Evolutionary conservation across 2,329 filamentous ascomycete genomes (phyloP), one percentile per base, ranked within the genome.

Genomic region (Cladophialophora yegresii): DNA sequence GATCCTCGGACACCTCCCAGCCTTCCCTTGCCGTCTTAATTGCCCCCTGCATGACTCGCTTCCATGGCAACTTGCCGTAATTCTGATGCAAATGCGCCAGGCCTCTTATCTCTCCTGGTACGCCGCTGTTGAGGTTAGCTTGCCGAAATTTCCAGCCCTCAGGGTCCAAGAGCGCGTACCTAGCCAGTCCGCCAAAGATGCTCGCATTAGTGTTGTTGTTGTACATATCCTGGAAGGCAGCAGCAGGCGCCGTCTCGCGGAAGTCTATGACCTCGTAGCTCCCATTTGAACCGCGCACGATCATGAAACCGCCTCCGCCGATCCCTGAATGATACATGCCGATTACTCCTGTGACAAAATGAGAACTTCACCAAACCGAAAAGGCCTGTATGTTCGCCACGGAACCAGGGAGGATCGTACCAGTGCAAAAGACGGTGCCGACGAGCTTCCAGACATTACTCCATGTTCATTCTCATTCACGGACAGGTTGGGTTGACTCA

Each of bases 271-370:
- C 88, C 73, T 96, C 92, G 73, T 93, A 96, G 20, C 81, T 81
- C n/a, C 92, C 92, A 64, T 91, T 81, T 16, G 85, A 79, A 36
- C 86, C 83, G 54, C 91, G 87, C 4, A 96, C 85, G 4, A 96
- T 82, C 83, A 92, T 90, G 77, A 98, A 98, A 1, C 93, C 93
- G 47, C 93, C 93, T 6, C 93, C 93, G 22, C 91, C 93, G 64
- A 97, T 89, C 16, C 93, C 93, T 47, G 78, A 82, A 75, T 93
- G 90, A 71, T 91, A 90, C 86, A 90, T 90, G n/a, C n/a, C n/a
- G n/a, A n/a, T n/a, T n/a, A n/a, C n/a, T n/a, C n/a, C n/a, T n/a
- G n/a, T n/a, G n/a, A n/a, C n/a, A n/a, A n/a, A n/a, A n/a, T n/a
- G n/a, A n/a, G n/a, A n/a, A n/a, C n/a, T n/a, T n/a, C n/a, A n/a